Evolutionary conservation across 2,329 filamentous ascomycete species (phyloP).

Genomic region (Ophiostoma tasmaniense): DNA sequence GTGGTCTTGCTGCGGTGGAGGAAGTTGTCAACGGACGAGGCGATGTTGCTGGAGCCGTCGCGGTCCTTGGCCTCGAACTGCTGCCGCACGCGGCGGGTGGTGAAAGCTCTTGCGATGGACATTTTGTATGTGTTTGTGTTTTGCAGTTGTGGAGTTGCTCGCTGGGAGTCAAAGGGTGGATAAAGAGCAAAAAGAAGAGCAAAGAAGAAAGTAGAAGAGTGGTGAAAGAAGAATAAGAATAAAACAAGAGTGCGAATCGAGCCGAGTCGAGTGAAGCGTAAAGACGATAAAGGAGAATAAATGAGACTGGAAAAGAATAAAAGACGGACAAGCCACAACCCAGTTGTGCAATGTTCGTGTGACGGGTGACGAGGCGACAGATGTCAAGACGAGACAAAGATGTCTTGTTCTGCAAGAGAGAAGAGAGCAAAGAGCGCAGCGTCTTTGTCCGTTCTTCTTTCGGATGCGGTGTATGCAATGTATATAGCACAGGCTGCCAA

Average conservation of each 20-base stretch:
- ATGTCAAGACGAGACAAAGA: conserved; percentile 6
- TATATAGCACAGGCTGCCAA: not conserved
- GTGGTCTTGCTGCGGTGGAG: conserved; percentile 44
- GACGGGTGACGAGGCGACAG: conserved; percentile 5
- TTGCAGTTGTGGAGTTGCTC: not conserved
- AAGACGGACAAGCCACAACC: conserved; percentile 18
- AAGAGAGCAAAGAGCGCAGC: conserved; percentile 5
- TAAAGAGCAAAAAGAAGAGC: not conserved
- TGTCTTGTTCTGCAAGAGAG: not conserved
- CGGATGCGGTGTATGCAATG: conserved; percentile 1
- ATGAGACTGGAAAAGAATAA: not conserved
- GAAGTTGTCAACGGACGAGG: conserved; percentile 25
- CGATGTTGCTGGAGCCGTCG: conserved; percentile 11
- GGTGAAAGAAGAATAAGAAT: not conserved
- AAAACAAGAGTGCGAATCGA: not conserved
- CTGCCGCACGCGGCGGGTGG: conserved; percentile 57
- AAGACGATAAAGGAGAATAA: not conserved
- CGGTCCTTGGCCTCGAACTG: conserved; percentile 38
- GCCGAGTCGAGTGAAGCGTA: not conserved
- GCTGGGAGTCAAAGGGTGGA: not conserved
- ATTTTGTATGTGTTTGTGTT: conserved; percentile 19
- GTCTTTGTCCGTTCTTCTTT: conserved; percentile 16
- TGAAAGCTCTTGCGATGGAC: conserved; percentile 60
- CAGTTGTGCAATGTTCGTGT: conserved; percentile 18
- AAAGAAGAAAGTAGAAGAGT: not conserved